A percentile compares a stretch with the other conserved stretches of the same genome.
phyloP scores from a whole-genome alignment of 345 rosid genomes.

The Mallotus nudiflorus region DNA sequence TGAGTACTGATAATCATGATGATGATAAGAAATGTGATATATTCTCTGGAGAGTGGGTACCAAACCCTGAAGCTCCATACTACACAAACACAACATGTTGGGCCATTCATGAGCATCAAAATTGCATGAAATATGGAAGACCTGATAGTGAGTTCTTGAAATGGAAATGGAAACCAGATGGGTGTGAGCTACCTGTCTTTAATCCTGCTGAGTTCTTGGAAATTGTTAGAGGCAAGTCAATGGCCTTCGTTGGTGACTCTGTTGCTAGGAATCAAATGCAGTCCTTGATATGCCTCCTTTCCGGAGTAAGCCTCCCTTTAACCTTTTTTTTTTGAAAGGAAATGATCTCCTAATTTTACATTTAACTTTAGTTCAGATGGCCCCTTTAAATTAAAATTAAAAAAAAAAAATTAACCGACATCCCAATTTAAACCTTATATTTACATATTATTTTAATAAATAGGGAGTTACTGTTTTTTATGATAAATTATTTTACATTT shows the following conservation, averaged over 20 bases:
- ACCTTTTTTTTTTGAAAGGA: no score
- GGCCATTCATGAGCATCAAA: constrained; percentile 97
- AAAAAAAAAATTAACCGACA: no score
- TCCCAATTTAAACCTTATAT: no score
- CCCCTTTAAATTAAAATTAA: no score
- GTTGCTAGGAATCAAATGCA: constrained; percentile 93
- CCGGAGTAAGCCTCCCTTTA: no score
- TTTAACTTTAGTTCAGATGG: no score
- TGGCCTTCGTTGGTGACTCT: constrained; percentile 93
- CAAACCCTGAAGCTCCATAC: constrained; percentile 68
- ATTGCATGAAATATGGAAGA: constrained; percentile 87
- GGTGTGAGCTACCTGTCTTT: constrained; percentile 63
- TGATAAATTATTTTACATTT: no score
- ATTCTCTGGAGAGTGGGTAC: constrained; percentile 85
- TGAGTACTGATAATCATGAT: no score
- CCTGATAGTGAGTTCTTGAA: constrained; percentile 67
- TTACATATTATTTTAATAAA: no score
- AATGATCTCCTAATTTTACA: no score
- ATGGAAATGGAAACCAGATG: constrained; percentile 89
- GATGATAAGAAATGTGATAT: constrained; percentile 57
- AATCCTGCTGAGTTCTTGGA: constrained; percentile 74
- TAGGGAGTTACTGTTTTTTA: no score
- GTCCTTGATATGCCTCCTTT: constrained; percentile 90
- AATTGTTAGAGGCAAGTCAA: constrained; percentile 63
- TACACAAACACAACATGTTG: constrained; percentile 86